Base-by-base conservation (phyloP, 1,139 yeast genomes). In the Magnusiomyces tetraspermus region DNA sequence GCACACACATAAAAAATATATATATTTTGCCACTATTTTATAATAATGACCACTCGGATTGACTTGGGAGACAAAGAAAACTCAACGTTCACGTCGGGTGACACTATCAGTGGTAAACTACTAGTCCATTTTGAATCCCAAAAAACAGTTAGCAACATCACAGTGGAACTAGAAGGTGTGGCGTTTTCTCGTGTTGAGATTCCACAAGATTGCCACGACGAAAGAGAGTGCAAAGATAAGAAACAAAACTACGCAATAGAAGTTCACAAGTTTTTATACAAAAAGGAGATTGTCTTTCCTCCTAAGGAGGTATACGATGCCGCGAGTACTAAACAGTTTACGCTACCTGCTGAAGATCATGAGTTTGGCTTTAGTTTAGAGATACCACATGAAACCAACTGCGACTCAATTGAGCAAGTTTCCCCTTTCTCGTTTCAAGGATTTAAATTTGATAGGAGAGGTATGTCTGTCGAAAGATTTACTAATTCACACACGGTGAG, bases 271-370 rank as follows among this genome's bases (percentile, higher is more conserved):
- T 72, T 82, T 17, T 68, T 82, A 43, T 81, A 81, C 59, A 78
- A 78, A 53, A 75, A 81, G 0, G 57, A 65, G 47, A 73, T 79
- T 1, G 82, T 82, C 26, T 82, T 82, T 59, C 87, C 88, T 0
- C 84, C 87, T 0, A 71, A 68, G 28, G 78, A 80, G 51, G 71
- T 81, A 28, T 67, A 79, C 13, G 63, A 71, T 43, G 78, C 76
- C 1, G 71, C 80, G 22, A 68, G 68, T 49, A 71, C 78, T 4
- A 74, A 74, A 55, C 81, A 78, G 51, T 81, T 76, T 63, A 81
- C 86, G 0, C 67, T 83, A 53, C 73, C 79, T 1, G 79, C 85
- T 0, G 88, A 87, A 0, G 71, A 71, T 37, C 80, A 83, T 61
- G 61, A 69, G 1, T 82, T 80, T 61, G 80, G 82, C 4, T 83